These are phyloP conservation scores for Salix suchowensis DNA, from an alignment of 345 rosid species.

Conservation along the genomic window DNA sequence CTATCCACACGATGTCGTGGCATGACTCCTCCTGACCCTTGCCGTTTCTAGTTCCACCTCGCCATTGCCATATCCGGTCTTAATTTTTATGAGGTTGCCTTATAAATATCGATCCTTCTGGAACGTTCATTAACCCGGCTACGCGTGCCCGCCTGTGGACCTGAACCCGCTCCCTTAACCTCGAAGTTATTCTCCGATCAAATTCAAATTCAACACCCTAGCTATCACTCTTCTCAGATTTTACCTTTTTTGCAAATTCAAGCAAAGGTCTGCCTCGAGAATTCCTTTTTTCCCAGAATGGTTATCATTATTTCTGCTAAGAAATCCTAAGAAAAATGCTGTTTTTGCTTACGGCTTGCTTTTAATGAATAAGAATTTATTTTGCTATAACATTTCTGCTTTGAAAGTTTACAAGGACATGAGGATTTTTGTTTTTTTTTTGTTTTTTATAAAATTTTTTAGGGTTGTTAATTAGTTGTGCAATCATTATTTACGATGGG, in stretches of 20 bases:
- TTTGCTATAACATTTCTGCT: not conserved
- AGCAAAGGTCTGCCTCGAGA: not conserved
- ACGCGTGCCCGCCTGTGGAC: not conserved
- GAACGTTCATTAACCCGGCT: constrained; percentile 2
- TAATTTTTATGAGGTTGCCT: not conserved
- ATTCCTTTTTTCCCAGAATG: not conserved
- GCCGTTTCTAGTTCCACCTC: not conserved
- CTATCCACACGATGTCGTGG: not conserved
- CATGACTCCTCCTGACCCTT: not conserved
- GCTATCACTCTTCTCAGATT: not conserved
- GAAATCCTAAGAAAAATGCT: not conserved
- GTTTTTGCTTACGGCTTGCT: not conserved
- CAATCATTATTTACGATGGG: not conserved
- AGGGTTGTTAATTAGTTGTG: not conserved
- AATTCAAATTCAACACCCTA: not conserved
- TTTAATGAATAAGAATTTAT: not conserved
- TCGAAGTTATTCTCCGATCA: not conserved
- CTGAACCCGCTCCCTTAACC: not conserved
- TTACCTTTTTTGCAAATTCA: not conserved
- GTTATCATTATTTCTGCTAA: not conserved
- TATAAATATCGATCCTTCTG: constrained; percentile 10
- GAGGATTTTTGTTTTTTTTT: not conserved
- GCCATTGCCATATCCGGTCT: not conserved
- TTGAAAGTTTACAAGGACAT: not conserved
- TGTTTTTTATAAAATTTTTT: not conserved